phyloP scores from a whole-genome alignment of 371 early-diverging fungal species.

The Chytridium lagenaria region DNA sequence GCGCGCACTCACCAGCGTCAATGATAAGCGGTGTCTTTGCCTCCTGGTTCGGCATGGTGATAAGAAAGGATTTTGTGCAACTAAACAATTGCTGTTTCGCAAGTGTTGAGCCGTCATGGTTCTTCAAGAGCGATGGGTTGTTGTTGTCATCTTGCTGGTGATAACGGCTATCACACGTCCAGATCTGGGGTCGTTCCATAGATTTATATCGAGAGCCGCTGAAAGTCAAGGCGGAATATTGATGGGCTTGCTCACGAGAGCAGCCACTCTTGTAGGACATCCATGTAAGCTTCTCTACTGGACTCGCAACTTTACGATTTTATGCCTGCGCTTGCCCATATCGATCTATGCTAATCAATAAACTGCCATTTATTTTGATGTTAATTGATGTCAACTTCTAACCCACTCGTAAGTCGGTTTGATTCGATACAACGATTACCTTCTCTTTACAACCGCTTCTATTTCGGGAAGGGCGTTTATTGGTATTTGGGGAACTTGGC shows the following conservation, averaged over 20 bases:
- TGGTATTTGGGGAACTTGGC: conserved; percentile 27
- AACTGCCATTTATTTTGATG: too few species aligned
- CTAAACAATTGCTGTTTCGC: neutral
- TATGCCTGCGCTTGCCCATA: too few species aligned
- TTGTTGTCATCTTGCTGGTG: neutral
- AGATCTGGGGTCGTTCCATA: conserved; percentile 14
- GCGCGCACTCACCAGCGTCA: neutral
- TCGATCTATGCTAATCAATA: neutral
- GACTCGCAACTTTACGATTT: conserved; percentile 4
- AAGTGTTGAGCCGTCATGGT: neutral
- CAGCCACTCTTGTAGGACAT: neutral
- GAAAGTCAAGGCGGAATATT: conserved; percentile 12
- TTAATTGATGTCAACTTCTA: too few species aligned
- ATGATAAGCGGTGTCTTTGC: neutral
- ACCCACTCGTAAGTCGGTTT: conserved; percentile 17
- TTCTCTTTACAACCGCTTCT: conserved; percentile 12
- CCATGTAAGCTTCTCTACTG: conserved; percentile 16
- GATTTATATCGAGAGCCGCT: neutral
- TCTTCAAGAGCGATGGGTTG: neutral
- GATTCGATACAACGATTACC: conserved; percentile 18
- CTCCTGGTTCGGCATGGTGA: neutral
- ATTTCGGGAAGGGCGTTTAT: neutral
- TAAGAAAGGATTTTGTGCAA: neutral
- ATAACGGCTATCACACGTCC: conserved; percentile 20
- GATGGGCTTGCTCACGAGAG: neutral